Conservation (phyloP, 1,139 yeast genomes). For the Geotrichum cucujoidarum region DNA sequence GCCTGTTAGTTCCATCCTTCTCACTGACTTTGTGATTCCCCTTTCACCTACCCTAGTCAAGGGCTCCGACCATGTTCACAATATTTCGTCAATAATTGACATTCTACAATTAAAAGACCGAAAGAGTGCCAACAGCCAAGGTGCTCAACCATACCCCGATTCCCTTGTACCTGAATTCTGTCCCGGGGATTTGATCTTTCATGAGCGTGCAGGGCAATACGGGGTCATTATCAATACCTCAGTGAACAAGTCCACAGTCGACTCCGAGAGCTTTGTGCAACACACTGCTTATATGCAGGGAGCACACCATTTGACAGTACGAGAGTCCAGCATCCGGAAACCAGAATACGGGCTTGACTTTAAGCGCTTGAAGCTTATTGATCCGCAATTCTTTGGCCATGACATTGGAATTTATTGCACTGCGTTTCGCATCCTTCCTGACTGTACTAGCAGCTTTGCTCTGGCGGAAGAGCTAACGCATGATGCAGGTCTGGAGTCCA, state of each 20-base stretch:
- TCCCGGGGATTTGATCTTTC: constrained; percentile 8
- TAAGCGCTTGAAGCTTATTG: not conserved
- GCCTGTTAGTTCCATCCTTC: constrained; percentile 5
- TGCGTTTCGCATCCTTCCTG: not conserved
- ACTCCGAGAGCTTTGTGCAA: not conserved
- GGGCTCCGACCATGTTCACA: not conserved
- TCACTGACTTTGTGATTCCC: constrained; percentile 14
- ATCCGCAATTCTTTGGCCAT: constrained; percentile 1
- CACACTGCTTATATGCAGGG: constrained; percentile 8
- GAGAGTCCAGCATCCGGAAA: not conserved
- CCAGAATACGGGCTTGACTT: not conserved
- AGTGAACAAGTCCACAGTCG: not conserved
- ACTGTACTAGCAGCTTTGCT: not conserved
- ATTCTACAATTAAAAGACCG: constrained; percentile 3
- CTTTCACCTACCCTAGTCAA: constrained; percentile 2
- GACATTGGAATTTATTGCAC: constrained; percentile 1
- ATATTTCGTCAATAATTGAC: not conserved
- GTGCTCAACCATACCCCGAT: not conserved
- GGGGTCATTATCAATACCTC: constrained; percentile 15
- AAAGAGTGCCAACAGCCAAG: not conserved
- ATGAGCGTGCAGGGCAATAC: constrained; percentile 3
- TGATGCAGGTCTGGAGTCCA: too few species aligned
- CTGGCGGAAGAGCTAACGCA: not conserved
- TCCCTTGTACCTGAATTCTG: constrained; percentile 6
- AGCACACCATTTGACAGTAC: constrained; percentile 4